A percentile compares a stretch with the other conserved stretches of the same genome.
Conservation (phyloP, 768 basidiomycete species). For the Serendipita indica region DNA sequence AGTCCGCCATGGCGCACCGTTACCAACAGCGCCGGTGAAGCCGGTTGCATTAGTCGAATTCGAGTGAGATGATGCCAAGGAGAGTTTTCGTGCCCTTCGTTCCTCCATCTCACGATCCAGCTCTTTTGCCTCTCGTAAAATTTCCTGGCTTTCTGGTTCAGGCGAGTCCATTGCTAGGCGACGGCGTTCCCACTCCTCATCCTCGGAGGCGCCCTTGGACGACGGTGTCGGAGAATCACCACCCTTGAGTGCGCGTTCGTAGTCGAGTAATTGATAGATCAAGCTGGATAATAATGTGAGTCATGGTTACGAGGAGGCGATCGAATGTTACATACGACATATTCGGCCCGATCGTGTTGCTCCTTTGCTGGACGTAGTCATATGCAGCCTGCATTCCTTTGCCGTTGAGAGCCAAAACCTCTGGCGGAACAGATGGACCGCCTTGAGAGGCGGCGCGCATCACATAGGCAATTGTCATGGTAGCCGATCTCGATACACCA, state of each 20-base stretch:
- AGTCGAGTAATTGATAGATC: constrained; percentile 87
- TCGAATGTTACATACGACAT: constrained; percentile 59
- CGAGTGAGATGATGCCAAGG: constrained; percentile 39
- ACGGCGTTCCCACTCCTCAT: constrained; percentile 68
- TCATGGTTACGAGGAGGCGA: constrained; percentile 17
- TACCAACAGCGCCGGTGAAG: constrained; percentile 22
- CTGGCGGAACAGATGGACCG: constrained; percentile 49
- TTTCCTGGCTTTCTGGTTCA: constrained; percentile 39
- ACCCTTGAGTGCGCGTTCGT: constrained; percentile 57
- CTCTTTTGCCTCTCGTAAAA: constrained; percentile 65
- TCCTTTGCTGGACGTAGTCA: constrained; percentile 77
- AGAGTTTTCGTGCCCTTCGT: constrained; percentile 56
- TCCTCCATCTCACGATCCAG: constrained; percentile 83
- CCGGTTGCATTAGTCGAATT: constrained; percentile 30
- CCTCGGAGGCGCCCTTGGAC: constrained; percentile 42
- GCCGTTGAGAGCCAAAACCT: constrained; percentile 54
- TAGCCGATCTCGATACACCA: constrained; percentile 83
- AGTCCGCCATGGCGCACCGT: constrained; percentile 24
- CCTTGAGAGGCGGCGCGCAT: constrained; percentile 78
- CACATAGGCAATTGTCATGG: constrained; percentile 76
- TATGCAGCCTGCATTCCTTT: constrained; percentile 81
- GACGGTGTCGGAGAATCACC: constrained; percentile 37
- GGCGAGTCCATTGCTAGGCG: constrained; percentile 46
- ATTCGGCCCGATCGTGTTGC: constrained; percentile 78
- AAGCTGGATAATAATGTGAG: too few relatives aligned